phyloP scores from a whole-genome alignment of 2,329 filamentous ascomycete genomes.

The Clonostachys rhizophaga region DNA sequence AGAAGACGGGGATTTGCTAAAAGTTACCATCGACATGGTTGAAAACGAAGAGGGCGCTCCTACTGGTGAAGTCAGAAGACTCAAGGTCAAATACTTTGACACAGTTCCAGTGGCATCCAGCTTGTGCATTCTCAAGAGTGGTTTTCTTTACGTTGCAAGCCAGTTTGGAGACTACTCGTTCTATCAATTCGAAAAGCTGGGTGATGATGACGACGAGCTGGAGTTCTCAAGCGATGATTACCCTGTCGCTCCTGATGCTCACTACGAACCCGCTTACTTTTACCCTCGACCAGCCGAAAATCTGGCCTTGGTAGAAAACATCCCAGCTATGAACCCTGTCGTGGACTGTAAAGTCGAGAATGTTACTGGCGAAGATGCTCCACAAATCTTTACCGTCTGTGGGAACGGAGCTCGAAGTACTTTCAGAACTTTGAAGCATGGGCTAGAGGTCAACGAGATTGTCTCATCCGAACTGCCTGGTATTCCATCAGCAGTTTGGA shows the following conservation, averaged over 20 bases:
- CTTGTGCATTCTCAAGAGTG: constrained; percentile 90
- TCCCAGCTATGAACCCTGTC: constrained; percentile 86
- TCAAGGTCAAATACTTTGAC: constrained; percentile 98
- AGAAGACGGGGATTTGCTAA: constrained; percentile 98
- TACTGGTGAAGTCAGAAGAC: constrained; percentile 73
- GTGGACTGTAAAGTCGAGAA: constrained; percentile 92
- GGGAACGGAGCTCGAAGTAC: constrained; percentile 84
- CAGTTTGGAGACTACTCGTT: constrained; percentile 93
- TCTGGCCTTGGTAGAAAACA: constrained; percentile 76
- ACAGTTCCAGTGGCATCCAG: constrained; percentile 86
- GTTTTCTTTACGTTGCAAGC: constrained; percentile 87
- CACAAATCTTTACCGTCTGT: constrained; percentile 91
- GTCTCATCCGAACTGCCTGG: constrained; percentile 90
- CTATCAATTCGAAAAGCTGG: constrained; percentile 96
- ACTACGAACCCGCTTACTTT: constrained; percentile 81
- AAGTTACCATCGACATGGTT: constrained; percentile 87
- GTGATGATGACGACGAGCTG: constrained; percentile 87
- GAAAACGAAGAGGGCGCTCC: constrained; percentile 74
- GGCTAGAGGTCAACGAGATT: constrained; percentile 88
- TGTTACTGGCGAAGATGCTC: constrained; percentile 84
- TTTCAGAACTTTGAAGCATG: constrained; percentile 90
- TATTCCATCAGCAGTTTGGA: constrained; percentile 91
- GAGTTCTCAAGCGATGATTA: constrained; percentile 84
- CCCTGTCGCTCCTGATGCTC: constrained; percentile 66
- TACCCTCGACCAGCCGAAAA: constrained; percentile 76